These are phyloP conservation scores for Saccharomycopsis sp. DNA, from an alignment of 805 yeast species.

Conservation along the genomic window DNA sequence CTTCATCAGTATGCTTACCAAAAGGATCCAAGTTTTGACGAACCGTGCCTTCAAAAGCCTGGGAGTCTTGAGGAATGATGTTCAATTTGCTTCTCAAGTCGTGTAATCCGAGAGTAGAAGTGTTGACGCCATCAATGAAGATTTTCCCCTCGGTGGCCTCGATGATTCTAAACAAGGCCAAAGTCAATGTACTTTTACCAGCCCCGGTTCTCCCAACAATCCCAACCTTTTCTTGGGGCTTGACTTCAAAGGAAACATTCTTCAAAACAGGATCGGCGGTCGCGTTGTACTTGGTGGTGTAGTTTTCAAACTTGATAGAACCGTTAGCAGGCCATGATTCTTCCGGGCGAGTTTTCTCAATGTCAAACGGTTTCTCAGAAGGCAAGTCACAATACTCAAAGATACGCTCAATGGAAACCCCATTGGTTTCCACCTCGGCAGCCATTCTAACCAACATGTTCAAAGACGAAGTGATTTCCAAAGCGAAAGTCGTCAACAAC, in stretches of 20 bases:
- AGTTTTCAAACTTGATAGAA: conserved; percentile 38
- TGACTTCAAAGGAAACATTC: conserved; percentile 36
- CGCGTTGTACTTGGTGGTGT: conserved; percentile 50
- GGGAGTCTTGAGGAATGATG: conserved; percentile 66
- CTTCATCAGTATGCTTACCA: conserved; percentile 39
- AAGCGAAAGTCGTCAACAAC: conserved; percentile 53
- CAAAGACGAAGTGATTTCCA: conserved; percentile 45
- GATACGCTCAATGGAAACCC: conserved; percentile 61
- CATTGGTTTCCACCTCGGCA: conserved; percentile 54
- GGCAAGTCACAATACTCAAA: conserved; percentile 45
- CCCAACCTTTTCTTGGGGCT: conserved; percentile 55
- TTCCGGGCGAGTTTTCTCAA: conserved; percentile 39
- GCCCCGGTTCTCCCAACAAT: conserved; percentile 77
- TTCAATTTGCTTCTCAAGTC: conserved; percentile 50
- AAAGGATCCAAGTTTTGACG: conserved; percentile 60
- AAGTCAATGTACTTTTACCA: conserved; percentile 55
- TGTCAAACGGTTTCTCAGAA: conserved; percentile 39
- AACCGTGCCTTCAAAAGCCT: conserved; percentile 53
- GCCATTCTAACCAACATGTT: conserved; percentile 49
- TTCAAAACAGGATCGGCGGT: conserved; percentile 52
- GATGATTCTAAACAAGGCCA: conserved; percentile 52
- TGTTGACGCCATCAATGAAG: conserved; percentile 46
- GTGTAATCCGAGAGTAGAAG: conserved; percentile 39
- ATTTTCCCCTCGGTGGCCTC: conserved; percentile 50
- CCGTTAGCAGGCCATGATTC: conserved; percentile 50